A percentile compares a stretch with the other conserved stretches of the same genome.
Evolutionary conservation across 139 green algal species (phyloP).

Genomic region (Medakamo hakoo): DNA sequence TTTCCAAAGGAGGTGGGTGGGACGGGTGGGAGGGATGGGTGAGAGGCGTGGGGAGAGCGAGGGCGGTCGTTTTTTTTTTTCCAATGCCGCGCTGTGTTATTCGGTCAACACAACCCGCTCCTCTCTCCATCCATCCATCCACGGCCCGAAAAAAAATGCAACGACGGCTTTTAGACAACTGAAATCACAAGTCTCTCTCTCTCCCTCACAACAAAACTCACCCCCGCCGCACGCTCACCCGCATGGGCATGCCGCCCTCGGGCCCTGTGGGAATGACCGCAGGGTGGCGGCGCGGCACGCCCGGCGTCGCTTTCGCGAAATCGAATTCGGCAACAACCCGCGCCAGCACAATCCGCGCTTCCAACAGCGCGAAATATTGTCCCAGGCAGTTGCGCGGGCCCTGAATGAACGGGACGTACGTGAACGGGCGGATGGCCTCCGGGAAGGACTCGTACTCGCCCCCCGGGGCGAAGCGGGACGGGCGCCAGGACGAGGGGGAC

Average conservation of each 20-base stretch:
- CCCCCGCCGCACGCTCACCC: not conserved
- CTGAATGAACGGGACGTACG: constrained; percentile 89
- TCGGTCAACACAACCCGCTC: not conserved
- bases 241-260: constrained; percentile 45
- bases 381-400: constrained; percentile 84
- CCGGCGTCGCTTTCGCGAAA: not conserved
- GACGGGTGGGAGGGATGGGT: not conserved
- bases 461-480: constrained; percentile 69
- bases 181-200: no score
- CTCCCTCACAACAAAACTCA: not conserved
- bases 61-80: not conserved
- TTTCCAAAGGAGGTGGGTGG: not conserved
- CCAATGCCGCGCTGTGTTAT: no score
- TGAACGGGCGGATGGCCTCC: constrained; percentile 34
- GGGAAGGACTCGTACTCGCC: constrained; percentile 70
- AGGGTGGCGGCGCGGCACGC: constrained; percentile 14
- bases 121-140: not conserved
- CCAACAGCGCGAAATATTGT: constrained; percentile 70
- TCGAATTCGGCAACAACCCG: constrained; percentile 28
- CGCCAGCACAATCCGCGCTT: constrained; percentile 70
- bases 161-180: no score
- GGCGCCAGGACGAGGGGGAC: constrained; percentile 49
- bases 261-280: constrained; percentile 64
- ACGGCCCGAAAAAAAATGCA: not conserved
- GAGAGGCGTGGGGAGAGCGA: not conserved